These are phyloP conservation scores for Endocalyx cinctus DNA, from an alignment of 2,329 filamentous ascomycete genomes.

Conservation along the genomic window DNA sequence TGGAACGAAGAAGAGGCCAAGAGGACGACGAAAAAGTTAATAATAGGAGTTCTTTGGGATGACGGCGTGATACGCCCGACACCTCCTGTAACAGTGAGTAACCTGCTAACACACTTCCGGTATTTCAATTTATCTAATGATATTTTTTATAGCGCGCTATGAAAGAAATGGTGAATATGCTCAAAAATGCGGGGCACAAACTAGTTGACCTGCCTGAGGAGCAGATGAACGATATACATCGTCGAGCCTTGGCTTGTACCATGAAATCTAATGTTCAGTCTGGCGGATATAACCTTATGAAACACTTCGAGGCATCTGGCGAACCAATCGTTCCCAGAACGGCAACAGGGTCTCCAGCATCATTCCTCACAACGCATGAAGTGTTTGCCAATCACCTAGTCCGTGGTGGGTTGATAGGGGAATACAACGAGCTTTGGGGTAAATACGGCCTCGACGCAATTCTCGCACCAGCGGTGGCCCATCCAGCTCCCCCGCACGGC, in stretches of 20 bases:
- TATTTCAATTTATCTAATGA: no score
- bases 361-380: background rate
- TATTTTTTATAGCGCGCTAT: no score
- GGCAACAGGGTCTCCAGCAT: background rate
- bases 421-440: background rate
- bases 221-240: background rate
- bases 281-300: background rate
- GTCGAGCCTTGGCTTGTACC: background rate
- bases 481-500: conserved; percentile 1
- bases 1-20: background rate
- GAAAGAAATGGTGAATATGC: background rate
- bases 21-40: no score
- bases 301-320: conserved; percentile 1
- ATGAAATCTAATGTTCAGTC: background rate
- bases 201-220: background rate
- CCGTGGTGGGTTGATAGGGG: no score
- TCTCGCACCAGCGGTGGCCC: background rate
- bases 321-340: background rate
- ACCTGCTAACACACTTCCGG: no score
- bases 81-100: no score
- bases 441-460: background rate
- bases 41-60: no score
- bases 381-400: background rate
- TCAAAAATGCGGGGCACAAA: background rate
- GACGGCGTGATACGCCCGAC: no score